Evolutionary conservation across 345 rosid genomes (phyloP).

Genomic region (Hirschfeldia incana): DNA sequence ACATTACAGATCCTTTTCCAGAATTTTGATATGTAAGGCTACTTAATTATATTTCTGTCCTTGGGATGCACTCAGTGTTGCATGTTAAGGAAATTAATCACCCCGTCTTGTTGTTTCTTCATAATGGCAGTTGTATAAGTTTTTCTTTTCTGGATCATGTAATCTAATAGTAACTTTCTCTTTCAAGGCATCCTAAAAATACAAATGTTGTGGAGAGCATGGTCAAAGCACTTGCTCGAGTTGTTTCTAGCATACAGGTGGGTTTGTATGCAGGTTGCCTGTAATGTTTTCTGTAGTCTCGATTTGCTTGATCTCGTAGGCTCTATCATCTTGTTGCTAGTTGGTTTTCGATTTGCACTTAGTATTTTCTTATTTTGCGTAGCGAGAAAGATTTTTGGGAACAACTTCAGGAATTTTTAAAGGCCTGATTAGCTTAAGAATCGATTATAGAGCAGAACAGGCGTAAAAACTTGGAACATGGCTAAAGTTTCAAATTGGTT

Average conservation of each 20-base stretch:
- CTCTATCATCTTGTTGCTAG: not conserved
- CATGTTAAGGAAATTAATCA: slow-evolving; percentile 9
- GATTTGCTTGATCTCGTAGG: slow-evolving; percentile 16
- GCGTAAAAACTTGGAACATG: slow-evolving; percentile 12
- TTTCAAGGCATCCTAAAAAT: slow-evolving; percentile 85
- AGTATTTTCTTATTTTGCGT: slow-evolving; percentile 9
- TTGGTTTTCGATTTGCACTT: slow-evolving; percentile 1
- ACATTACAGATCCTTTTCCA: slow-evolving; percentile 80
- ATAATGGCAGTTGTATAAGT: slow-evolving; percentile 1
- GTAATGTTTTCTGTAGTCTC: slow-evolving; percentile 13
- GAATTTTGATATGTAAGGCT: slow-evolving; percentile 91
- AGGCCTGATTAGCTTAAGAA: slow-evolving; percentile 11
- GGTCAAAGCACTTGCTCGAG: slow-evolving; percentile 96
- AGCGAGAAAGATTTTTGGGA: not conserved
- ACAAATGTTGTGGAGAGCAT: slow-evolving; percentile 97
- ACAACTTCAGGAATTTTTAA: slow-evolving; percentile 6
- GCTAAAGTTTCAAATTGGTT: slow-evolving; percentile 30
- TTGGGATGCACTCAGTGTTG: slow-evolving; percentile 31
- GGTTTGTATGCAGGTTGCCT: slow-evolving; percentile 23
- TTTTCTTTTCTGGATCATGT: slow-evolving; percentile 4
- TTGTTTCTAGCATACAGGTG: slow-evolving; percentile 94
- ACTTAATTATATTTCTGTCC: slow-evolving; percentile 16
- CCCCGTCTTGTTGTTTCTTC: slow-evolving; percentile 1
- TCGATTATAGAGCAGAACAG: not conserved
- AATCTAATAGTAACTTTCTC: slow-evolving; percentile 18